Conservation (phyloP, 352 stramenopile species). For the Globisporangium perplexum region DNA sequence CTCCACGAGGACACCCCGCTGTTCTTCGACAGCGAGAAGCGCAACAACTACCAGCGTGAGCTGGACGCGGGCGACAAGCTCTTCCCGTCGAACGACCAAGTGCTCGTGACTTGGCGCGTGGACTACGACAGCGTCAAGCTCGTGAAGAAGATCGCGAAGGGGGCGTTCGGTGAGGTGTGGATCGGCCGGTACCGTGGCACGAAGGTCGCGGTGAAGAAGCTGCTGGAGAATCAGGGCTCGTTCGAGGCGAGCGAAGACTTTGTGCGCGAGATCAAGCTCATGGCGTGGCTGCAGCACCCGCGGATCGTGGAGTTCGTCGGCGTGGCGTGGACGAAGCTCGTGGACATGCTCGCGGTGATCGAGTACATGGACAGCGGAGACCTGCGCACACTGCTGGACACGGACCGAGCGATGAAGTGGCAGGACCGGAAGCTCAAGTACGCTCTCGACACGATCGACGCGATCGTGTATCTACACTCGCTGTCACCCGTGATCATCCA, state of each 20-base stretch:
- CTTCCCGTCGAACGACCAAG: conserved; percentile 63
- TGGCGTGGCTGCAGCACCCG: conserved; percentile 60
- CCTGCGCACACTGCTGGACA: conserved; percentile 52
- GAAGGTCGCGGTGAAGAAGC: conserved; percentile 54
- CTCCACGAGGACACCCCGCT: conserved; percentile 68
- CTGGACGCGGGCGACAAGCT: conserved; percentile 51
- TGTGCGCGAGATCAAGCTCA: too few species aligned
- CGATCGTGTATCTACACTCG: conserved; percentile 67
- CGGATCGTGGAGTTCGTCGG: conserved; percentile 67
- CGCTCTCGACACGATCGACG: conserved; percentile 56
- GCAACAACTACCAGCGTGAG: conserved; percentile 51
- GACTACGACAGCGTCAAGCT: conserved; percentile 67
- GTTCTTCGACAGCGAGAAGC: conserved; percentile 66
- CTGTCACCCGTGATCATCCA: conserved; percentile 59
- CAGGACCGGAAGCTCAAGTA: conserved; percentile 40
- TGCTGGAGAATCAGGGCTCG: conserved; percentile 38
- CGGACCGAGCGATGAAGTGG: conserved; percentile 22
- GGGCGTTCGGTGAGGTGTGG: conserved; percentile 70
- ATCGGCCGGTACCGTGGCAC: conserved; percentile 52
- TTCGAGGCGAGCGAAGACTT: conserved; percentile 55
- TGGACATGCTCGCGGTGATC: too few species aligned
- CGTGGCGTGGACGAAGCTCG: conserved; percentile 63
- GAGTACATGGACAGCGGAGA: too few species aligned
- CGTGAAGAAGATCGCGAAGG: conserved; percentile 56
- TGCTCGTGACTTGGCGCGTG: conserved; percentile 66